Evolutionary conservation across 192 early-diverging fungal species (phyloP).

Genomic region (Spinellus fusiger): DNA sequence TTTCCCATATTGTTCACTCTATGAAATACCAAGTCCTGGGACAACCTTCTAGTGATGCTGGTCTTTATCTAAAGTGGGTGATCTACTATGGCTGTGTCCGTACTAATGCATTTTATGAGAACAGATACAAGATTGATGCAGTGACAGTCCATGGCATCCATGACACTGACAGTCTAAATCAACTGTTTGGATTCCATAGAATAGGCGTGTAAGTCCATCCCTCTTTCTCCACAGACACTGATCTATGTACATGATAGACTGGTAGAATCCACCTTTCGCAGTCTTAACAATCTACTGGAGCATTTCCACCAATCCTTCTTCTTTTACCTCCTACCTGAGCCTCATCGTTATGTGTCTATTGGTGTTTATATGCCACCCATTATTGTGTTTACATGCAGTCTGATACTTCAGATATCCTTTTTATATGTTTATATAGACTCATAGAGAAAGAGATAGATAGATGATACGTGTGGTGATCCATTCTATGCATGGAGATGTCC

Average conservation of each 20-base stretch:
- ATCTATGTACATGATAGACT: constrained; percentile 32
- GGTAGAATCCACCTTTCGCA: constrained; percentile 77
- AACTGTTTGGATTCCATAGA: constrained; percentile 38
- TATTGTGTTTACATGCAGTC: constrained; percentile 65
- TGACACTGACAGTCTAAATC: constrained; percentile 25
- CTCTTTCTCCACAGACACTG: not conserved
- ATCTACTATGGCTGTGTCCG: not conserved
- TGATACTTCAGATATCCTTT: constrained; percentile 66
- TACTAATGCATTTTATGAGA: constrained; percentile 3
- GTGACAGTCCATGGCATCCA: constrained; percentile 55
- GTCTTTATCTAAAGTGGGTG: constrained; percentile 57
- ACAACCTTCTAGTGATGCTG: constrained; percentile 62
- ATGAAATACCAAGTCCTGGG: constrained; percentile 66
- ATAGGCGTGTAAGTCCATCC: constrained; percentile 42
- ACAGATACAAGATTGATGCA: constrained; percentile 74
- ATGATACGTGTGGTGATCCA: constrained; percentile 32
- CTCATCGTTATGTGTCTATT: constrained; percentile 76
- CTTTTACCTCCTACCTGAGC: constrained; percentile 89
- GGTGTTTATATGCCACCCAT: constrained; percentile 85
- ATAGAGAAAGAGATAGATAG: too few relatives aligned
- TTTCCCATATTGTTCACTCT: constrained; percentile 44
- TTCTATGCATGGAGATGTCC: constrained; percentile 19
- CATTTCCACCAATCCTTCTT: constrained; percentile 95
- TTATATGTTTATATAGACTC: constrained; percentile 35
- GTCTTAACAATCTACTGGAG: constrained; percentile 89